Evolutionary conservation across 2,329 filamentous ascomycete species (phyloP), one percentile per base, ranked within the genome.

Genomic region (Bipolaris victoriae): DNA sequence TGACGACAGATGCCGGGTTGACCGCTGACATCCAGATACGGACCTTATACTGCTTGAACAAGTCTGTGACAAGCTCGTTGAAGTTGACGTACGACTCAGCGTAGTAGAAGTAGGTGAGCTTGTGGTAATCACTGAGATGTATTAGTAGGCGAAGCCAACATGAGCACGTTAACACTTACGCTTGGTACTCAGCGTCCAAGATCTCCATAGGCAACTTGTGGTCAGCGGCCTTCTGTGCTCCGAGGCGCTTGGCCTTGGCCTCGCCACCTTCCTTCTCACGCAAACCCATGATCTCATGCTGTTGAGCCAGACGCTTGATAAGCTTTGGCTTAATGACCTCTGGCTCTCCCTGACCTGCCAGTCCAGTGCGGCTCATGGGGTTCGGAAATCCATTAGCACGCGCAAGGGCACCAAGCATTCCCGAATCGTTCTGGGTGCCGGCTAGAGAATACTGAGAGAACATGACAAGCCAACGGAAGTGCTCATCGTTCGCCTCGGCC

Each of bases 11-110:
- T 5, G 94, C 95, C 7, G 95, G 95, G 74, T 99, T 99, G 77
- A 99, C 96, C 3, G 95, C 95, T 4, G 94, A 98, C 91, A 99
- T 97, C 95, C 95, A 99, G 70, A 99, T 99, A 67, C 96, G 88
- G 20, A 94, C 97, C 82, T 99, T 99, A 84, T 98, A 99, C 61
- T 98, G 94, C 79, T 98, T 98, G 85, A 98, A 99, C 11, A 99
- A 83, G 74, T 99, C 95, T 0, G 93, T 97, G 51, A 99, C 95
- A 15, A 99, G 86, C 2, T 92, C 91, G 76, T 99, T 99, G 84
- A 99, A 99, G 80, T 98, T 98, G 82, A 99, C 97, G 76, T 99
- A 99, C 0, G 92, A 88, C 72, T 97, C 93, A 52, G 95, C 94
- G 75, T 97, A 99, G 79, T 98, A 99, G 81, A 97, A 99, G 78